Conservation (phyloP, 768 basidiomycete genomes). For the Cyclocybe aegerita region DNA sequence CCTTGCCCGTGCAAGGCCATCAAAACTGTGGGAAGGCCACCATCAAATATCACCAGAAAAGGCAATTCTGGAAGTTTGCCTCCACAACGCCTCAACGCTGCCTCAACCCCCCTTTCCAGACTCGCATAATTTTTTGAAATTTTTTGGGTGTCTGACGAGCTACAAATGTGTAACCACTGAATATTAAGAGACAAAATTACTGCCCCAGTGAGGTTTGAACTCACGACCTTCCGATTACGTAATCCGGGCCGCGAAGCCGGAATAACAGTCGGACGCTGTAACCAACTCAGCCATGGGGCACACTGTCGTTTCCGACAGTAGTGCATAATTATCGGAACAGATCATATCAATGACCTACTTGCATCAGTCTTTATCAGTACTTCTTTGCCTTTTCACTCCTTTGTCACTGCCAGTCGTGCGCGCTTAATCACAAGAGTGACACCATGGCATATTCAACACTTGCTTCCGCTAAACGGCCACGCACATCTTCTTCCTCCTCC, state of each 20-base stretch:
- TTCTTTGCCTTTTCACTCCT: neutral
- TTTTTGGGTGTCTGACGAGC: too few relatives aligned
- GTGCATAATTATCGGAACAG: too few relatives aligned
- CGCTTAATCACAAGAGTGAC: neutral
- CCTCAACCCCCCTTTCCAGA: too few relatives aligned
- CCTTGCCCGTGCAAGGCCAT: too few relatives aligned
- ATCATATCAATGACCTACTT: too few relatives aligned
- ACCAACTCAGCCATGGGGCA: constrained; percentile 81
- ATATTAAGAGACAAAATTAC: constrained; percentile 17
- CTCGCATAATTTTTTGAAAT: too few relatives aligned
- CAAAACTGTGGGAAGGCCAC: too few relatives aligned
- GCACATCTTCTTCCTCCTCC: constrained; percentile 35
- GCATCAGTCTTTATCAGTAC: neutral
- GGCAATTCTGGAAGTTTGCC: too few relatives aligned
- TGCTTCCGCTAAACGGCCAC: constrained; percentile 33
- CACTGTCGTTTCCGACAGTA: too few relatives aligned
- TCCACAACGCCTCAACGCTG: too few relatives aligned
- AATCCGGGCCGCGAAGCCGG: neutral
- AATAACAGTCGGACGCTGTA: constrained; percentile 79
- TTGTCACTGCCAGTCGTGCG: neutral
- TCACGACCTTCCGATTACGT: constrained; percentile 65
- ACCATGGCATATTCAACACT: neutral
- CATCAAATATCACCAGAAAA: too few relatives aligned
- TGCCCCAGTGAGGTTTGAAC: constrained; percentile 74
- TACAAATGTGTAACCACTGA: neutral